Conservation (phyloP, 2,329 filamentous ascomycete species). For the Zasmidium angulare region DNA sequence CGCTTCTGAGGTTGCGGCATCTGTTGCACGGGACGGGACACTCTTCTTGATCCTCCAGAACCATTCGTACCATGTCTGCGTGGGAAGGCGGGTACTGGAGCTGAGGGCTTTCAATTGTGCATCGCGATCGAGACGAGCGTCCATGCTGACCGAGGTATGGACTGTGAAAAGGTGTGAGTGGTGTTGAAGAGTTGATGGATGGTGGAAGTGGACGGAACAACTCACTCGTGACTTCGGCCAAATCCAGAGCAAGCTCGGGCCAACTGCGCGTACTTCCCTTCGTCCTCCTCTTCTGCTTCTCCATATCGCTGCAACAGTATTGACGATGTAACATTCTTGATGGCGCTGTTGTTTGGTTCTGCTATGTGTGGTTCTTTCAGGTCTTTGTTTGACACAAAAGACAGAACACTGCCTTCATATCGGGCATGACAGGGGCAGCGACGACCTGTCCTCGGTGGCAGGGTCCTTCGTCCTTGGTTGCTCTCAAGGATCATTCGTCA, state of each 20-base stretch:
- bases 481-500: neutral
- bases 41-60: slow-evolving; percentile 18
- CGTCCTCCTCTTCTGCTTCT: neutral
- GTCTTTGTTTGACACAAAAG: neutral
- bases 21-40: slow-evolving; percentile 21
- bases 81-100: slow-evolving; percentile 19
- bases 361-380: neutral
- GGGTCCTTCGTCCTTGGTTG: neutral
- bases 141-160: slow-evolving; percentile 15
- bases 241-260: neutral
- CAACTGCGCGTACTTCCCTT: neutral
- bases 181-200: neutral
- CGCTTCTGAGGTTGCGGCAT: slow-evolving; percentile 28
- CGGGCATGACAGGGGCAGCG: neutral
- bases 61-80: slow-evolving; percentile 27
- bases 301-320: neutral
- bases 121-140: slow-evolving; percentile 25
- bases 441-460: neutral
- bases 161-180: neutral
- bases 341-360: neutral
- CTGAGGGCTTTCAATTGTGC: slow-evolving; percentile 16
- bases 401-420: neutral
- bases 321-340: neutral
- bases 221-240: neutral
- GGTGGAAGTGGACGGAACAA: neutral